Evolutionary conservation across 2,329 filamentous ascomycete genomes (phyloP).

Genomic region (Monosporascus sp.): DNA sequence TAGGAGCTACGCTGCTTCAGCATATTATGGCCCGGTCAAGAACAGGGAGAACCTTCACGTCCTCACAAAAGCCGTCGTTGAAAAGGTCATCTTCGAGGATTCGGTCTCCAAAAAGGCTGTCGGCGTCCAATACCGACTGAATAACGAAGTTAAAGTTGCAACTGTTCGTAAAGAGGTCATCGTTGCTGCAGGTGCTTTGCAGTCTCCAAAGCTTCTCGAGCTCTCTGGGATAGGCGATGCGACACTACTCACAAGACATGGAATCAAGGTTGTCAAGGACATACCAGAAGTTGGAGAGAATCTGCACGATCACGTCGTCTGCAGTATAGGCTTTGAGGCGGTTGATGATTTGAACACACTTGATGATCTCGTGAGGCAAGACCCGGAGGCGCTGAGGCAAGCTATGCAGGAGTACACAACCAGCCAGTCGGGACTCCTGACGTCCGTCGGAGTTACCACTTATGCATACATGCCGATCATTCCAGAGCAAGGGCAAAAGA

Average conservation of each 20-base stretch:
- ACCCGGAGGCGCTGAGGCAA: conserved; percentile 3
- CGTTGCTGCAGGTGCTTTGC: not conserved
- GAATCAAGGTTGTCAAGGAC: not conserved
- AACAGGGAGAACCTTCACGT: conserved; percentile 12
- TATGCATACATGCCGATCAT: conserved; percentile 8
- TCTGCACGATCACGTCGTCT: not conserved
- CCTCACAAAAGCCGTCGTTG: conserved; percentile 6
- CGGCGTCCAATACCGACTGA: not conserved
- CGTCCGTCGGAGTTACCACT: conserved; percentile 1
- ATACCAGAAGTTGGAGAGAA: not conserved
- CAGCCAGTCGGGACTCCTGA: conserved; percentile 1
- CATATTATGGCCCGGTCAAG: conserved; percentile 10
- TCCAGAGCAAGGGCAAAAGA: not conserved
- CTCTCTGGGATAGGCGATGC: not conserved
- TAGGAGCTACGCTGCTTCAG: conserved; percentile 11
- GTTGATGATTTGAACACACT: conserved; percentile 5
- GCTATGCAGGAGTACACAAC: conserved; percentile 3
- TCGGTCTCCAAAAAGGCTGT: conserved; percentile 1
- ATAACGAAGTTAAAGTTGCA: not conserved
- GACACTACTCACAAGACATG: not conserved
- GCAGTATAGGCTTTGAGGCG: conserved; percentile 5
- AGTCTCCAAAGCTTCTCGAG: not conserved
- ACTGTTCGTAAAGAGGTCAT: not conserved
- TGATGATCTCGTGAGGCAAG: conserved; percentile 3
- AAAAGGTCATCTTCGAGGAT: conserved; percentile 11